Percentiles rank a stretch among this genome's conserved stretches.
Conservation (phyloP, 1,139 yeast genomes). For the Wickerhamomyces sp. region DNA sequence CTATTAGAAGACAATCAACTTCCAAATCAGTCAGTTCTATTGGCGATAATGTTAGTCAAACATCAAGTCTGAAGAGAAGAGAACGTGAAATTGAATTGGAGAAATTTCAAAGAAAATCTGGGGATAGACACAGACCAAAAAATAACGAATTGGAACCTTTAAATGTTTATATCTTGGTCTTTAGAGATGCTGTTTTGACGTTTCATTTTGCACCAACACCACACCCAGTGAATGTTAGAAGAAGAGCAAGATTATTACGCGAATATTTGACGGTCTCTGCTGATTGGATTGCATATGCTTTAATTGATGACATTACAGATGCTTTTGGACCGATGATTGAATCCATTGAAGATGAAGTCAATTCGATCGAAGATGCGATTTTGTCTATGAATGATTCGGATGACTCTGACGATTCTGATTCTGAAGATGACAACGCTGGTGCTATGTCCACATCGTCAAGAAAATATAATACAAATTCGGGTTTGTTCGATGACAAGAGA, state of each 20-base stretch:
- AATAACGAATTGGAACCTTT: constrained; percentile 84
- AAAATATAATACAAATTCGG: constrained; percentile 3
- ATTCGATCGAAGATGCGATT: constrained; percentile 86
- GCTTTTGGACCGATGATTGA: constrained; percentile 96
- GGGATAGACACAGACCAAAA: constrained; percentile 40
- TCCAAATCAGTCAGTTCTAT: constrained; percentile 9
- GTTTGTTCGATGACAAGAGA: constrained; percentile 17
- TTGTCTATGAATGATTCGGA: constrained; percentile 65
- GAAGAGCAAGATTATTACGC: constrained; percentile 80
- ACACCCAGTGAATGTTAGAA: constrained; percentile 90
- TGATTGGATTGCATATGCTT: constrained; percentile 96
- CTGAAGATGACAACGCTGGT: constrained; percentile 31
- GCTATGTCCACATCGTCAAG: constrained; percentile 3
- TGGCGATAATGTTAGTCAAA: constrained; percentile 12
- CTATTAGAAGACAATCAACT: constrained; percentile 18
- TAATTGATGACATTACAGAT: constrained; percentile 95
- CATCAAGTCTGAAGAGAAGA: constrained; percentile 24
- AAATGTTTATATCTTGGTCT: constrained; percentile 89
- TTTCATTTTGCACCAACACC: constrained; percentile 95
- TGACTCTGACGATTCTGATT: constrained; percentile 35
- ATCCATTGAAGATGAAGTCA: constrained; percentile 88
- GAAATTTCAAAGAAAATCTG: constrained; percentile 35
- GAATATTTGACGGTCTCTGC: constrained; percentile 88
- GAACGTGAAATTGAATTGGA: constrained; percentile 28
- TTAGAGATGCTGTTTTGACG: constrained; percentile 84